A percentile compares a stretch with the other conserved stretches of the same genome.
Evolutionary conservation across 192 early-diverging fungal species (phyloP).

Genomic region (Podila epicladia): DNA sequence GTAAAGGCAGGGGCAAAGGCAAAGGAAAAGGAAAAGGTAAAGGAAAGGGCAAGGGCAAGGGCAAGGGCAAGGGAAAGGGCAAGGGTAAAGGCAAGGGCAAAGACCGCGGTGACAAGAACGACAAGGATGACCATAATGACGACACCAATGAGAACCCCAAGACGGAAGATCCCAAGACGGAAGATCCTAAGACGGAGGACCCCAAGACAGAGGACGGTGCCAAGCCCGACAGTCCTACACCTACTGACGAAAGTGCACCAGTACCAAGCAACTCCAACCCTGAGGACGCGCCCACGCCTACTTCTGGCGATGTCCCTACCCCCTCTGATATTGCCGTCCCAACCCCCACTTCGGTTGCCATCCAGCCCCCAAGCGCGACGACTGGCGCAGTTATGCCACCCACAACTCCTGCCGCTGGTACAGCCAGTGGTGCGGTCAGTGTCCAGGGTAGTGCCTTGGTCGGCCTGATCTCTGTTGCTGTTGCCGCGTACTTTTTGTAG

Average conservation of each 20-base stretch:
- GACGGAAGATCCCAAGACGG: no score
- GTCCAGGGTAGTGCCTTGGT: background rate
- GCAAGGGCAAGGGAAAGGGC: background rate
- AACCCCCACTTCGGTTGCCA: background rate
- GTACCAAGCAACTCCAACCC: background rate
- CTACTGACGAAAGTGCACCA: background rate
- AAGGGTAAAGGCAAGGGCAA: background rate
- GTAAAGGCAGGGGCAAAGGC: no score
- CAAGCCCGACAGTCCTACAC: no score
- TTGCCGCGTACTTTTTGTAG: constrained; percentile 1
- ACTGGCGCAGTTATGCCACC: background rate
- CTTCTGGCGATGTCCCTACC: background rate
- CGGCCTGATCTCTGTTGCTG: background rate
- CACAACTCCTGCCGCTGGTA: background rate
- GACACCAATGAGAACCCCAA: no score
- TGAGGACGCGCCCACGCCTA: background rate
- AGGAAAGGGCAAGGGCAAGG: background rate
- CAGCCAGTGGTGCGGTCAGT: background rate
- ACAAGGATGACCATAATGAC: background rate
- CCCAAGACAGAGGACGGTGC: no score
- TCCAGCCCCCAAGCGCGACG: background rate
- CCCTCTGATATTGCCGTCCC: background rate
- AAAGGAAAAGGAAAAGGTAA: background rate
- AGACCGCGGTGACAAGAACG: background rate
- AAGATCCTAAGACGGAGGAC: no score